Conservation (phyloP, 192 early-diverging fungal genomes). For the Coemansia sp. region DNA sequence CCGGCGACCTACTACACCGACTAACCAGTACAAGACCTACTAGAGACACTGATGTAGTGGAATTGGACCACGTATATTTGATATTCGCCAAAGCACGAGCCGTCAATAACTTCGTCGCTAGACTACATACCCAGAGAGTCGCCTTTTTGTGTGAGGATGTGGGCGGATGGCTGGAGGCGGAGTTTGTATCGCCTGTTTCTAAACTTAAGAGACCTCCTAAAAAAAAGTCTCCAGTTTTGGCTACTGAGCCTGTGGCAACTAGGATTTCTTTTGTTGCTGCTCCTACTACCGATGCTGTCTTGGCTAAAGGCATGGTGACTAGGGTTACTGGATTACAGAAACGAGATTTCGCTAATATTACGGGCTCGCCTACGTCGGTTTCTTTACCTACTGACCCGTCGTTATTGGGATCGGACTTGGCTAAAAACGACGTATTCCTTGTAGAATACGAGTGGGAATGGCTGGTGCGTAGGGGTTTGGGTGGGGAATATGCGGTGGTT, state of each 20-base stretch:
- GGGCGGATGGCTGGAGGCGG: slow-evolving; percentile 45
- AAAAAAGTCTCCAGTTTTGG: neutral
- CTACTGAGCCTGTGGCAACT: neutral
- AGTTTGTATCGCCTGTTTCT: slow-evolving; percentile 44
- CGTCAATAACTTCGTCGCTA: slow-evolving; percentile 53
- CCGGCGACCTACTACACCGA: neutral
- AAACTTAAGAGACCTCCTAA: slow-evolving; percentile 23
- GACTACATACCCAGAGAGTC: slow-evolving; percentile 27
- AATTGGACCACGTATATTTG: slow-evolving; percentile 52
- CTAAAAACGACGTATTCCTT: slow-evolving; percentile 48
- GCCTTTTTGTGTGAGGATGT: slow-evolving; percentile 38
- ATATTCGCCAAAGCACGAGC: slow-evolving; percentile 46
- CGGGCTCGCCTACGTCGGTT: neutral
- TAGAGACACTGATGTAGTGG: slow-evolving; percentile 30
- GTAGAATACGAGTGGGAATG: slow-evolving; percentile 57
- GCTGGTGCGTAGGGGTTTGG: slow-evolving; percentile 26
- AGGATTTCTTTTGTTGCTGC: neutral
- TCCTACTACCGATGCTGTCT: neutral
- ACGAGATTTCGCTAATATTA: neutral
- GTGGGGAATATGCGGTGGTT: slow-evolving; percentile 55
- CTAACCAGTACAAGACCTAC: slow-evolving; percentile 12
- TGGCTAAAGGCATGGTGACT: neutral
- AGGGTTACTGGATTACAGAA: neutral
- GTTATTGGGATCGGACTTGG: slow-evolving; percentile 36
- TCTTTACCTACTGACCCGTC: neutral